Evolutionary conservation across 352 stramenopile species (phyloP).

Genomic region (Globisporangium emineosum): DNA sequence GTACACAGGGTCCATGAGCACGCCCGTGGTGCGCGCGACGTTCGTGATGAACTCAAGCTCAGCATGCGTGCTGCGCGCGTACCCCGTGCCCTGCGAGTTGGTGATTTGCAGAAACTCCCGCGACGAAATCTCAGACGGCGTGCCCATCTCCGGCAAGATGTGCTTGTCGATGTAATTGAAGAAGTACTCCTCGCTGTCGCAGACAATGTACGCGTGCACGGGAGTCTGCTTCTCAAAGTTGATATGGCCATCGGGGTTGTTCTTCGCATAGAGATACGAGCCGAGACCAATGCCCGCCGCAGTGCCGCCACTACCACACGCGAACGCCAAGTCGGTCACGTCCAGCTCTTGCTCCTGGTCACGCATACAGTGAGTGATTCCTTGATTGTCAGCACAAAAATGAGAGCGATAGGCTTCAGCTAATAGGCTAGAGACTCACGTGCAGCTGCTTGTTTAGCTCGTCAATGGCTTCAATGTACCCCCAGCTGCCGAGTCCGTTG

Average conservation of each 20-base stretch:
- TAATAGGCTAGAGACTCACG: constrained; percentile 10
- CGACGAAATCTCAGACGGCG: constrained; percentile 42
- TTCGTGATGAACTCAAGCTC: constrained; percentile 77
- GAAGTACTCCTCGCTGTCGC: constrained; percentile 84
- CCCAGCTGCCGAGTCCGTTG: constrained; percentile 92
- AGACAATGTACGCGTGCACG: constrained; percentile 84
- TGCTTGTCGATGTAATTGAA: constrained; percentile 72
- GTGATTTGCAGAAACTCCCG: constrained; percentile 76
- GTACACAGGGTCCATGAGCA: constrained; percentile 87
- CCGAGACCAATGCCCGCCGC: constrained; percentile 74
- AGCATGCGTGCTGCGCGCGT: constrained; percentile 70
- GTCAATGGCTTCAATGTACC: constrained; percentile 91
- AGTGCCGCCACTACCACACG: constrained; percentile 79
- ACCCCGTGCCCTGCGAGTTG: constrained; percentile 76
- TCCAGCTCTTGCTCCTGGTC: constrained; percentile 47
- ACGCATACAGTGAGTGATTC: background rate
- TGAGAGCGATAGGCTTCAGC: background rate
- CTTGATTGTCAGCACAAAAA: background rate
- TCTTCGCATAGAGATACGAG: constrained; percentile 58
- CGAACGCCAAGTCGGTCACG: constrained; percentile 82
- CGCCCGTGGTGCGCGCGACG: constrained; percentile 67
- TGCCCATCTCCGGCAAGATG: constrained; percentile 73
- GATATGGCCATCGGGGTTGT: constrained; percentile 14
- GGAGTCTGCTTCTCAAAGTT: constrained; percentile 36
- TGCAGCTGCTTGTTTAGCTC: constrained; percentile 83